Evolutionary conservation across 169 alveolate species (phyloP), one percentile per base, ranked within the genome.

Genomic region (Blepharisma undulans): DNA sequence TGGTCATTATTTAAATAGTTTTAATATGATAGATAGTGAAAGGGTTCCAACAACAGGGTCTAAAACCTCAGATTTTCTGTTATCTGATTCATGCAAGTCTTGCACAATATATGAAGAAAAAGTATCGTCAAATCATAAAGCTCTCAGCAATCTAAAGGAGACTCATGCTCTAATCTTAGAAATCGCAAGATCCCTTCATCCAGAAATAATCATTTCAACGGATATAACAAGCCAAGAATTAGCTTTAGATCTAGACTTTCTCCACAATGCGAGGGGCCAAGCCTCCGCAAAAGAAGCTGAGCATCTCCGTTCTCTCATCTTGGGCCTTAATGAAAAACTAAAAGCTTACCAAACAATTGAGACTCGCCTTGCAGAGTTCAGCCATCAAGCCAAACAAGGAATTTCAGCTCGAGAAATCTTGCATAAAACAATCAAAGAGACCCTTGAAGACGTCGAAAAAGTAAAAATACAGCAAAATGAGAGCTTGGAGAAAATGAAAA

Each of bases 261-360:
- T 82, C 7, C 89, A 25, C 22, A 21, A 48, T 2, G 89, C 36
- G 78, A 48, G 29, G n/a, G 89, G 89, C 25, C 78, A 22, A 21
- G 33, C 60, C 1, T 32, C 33, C 12, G 29, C 78, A 21, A 22
- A 82, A 82, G 89, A 82, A 21, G 72, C 89, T 3, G 89, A 82
- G n/a, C 36, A 22, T 30, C 29, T 25, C 36, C 89, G 89, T 19
- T n/a, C 33, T 21, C 89, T 82, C 22, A 82, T 82, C 27, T n/a
- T 36, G 22, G 89, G 89, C 29, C 34, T 82, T 0, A 82, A 82
- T 82, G 89, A 82, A 34, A 82, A 82, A 12, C 89, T 82, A n/a
- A 82, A 82, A 12, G n/a, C 29, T n/a, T 82, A 25, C 29, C 33
- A 82, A 34, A 48, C 66, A 48, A 48, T 48, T 18, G 66, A 48